phyloP scores from a whole-genome alignment of 306 rosid genomes.

The Rosa chinensis region DNA sequence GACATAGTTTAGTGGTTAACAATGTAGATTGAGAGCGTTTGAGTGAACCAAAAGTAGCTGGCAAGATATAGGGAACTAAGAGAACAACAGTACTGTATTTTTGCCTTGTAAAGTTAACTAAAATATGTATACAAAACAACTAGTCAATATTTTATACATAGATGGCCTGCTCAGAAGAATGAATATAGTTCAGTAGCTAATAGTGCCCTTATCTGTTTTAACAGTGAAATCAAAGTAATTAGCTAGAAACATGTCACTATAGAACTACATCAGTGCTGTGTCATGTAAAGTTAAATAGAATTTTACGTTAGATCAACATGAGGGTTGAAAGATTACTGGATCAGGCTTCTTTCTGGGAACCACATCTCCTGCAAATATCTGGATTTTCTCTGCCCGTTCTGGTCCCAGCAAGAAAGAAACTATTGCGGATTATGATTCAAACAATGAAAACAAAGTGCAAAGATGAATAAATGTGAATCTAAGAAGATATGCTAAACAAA shows the following conservation, averaged over 20 bases:
- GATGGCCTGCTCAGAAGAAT: slow-evolving; percentile 68
- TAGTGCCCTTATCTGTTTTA: too few relatives aligned
- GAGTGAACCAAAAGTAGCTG: not conserved
- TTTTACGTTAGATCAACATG: not conserved
- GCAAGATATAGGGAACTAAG: not conserved
- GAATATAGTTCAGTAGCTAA: slow-evolving; percentile 18
- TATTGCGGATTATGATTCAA: slow-evolving; percentile 67
- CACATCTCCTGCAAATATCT: slow-evolving; percentile 97
- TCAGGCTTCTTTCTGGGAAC: slow-evolving; percentile 99
- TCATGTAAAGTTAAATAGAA: not conserved
- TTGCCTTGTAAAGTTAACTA: not conserved
- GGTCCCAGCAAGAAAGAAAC: slow-evolving; percentile 88
- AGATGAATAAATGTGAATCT: not conserved
- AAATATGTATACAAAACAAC: not conserved
- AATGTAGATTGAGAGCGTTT: not conserved
- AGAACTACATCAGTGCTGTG: not conserved
- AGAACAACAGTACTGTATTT: not conserved
- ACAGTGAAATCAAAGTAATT: not conserved
- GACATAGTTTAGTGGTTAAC: slow-evolving; percentile 19
- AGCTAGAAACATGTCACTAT: not conserved
- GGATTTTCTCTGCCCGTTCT: slow-evolving; percentile 78
- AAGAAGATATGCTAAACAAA: slow-evolving; percentile 1
- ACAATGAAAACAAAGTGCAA: slow-evolving; percentile 4
- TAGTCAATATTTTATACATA: slow-evolving; percentile 29
- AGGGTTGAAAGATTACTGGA: slow-evolving; percentile 59